Evolutionary conservation across 768 basidiomycete genomes (phyloP), one percentile per base, ranked within the genome.

Genomic region (Suillus sp.): DNA sequence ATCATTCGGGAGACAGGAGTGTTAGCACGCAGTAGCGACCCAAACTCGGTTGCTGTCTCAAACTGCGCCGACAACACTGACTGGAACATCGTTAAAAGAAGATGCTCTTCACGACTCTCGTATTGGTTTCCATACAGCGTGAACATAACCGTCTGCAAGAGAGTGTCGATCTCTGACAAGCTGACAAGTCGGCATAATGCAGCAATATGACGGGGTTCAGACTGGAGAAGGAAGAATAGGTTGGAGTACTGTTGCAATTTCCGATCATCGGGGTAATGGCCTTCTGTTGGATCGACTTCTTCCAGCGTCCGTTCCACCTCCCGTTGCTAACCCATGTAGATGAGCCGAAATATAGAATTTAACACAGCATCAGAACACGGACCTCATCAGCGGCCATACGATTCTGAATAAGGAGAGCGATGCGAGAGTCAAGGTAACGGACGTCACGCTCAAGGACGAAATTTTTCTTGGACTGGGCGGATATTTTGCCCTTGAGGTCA

Each of bases 1-100:
- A 99, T 99, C 97, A 99, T 99, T 43, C 97, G 90, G 56, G 95
- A 98, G 27, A 99, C 97, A 54, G 97, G 97, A 57, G 97, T 99
- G 78, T 99, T 99, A 64, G 97, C 97, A 60, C 97, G 93, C 34
- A 99, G 86, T 13, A 99, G 84, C 5, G 96, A 99, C n/a, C 96
- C 96, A 69, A 99, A 99, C 76, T 99, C 97, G 60, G 95, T 96
- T 18, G 97, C 95, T 2, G 94, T 98, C 78, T 99, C 97, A 80
- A 99, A 99, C 77, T 99, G 97, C 30, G 97, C 96, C 53, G 96
- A 96, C 6, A 99, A 83, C 13, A 99, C 97, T 70, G 94, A 95
- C 81, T 99, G 92, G 80, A 99, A 99, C 97, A 99, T 99, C 59
- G 97, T 99, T 66, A 99, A 84, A 67, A 99, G 89, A 47, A 99